Evolutionary conservation across 1,284 basidiomycete genomes (phyloP).

Genomic region (Tylopilus sp.): DNA sequence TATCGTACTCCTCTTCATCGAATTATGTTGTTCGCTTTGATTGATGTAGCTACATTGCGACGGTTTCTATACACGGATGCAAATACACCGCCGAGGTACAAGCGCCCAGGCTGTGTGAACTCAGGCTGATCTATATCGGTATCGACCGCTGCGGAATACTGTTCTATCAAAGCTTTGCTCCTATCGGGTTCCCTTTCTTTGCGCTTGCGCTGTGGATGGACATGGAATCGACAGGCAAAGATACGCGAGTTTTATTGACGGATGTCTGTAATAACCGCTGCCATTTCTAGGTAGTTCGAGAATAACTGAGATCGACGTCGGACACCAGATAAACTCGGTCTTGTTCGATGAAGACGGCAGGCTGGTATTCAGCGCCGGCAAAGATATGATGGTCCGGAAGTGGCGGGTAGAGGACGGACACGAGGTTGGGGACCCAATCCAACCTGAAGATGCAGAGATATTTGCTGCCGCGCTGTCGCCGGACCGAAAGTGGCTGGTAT

Average conservation of each 20-base stretch:
- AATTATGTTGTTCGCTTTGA: too few species aligned
- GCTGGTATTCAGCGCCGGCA: not conserved
- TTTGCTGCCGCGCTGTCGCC: slow-evolving; percentile 1
- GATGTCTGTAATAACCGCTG: not conserved
- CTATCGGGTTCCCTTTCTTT: not conserved
- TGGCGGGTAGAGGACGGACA: slow-evolving; percentile 1
- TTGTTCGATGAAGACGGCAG: not conserved
- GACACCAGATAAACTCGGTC: not conserved
- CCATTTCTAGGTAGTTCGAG: not conserved
- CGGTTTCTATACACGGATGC: too few species aligned
- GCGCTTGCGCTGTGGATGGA: not conserved
- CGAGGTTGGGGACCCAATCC: slow-evolving; percentile 1
- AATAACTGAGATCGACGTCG: not conserved
- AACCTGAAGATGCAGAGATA: not conserved
- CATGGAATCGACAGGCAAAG: not conserved
- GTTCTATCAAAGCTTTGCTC: too few species aligned
- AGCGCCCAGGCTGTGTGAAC: not conserved
- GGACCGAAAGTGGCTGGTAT: slow-evolving; percentile 10
- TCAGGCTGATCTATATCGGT: not conserved
- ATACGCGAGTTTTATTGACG: not conserved
- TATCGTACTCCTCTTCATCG: too few species aligned
- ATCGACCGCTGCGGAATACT: not conserved
- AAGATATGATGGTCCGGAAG: not conserved
- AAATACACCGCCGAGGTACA: too few species aligned
- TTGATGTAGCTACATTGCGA: too few species aligned